phyloP scores from a whole-genome alignment of 2,329 filamentous ascomycete species.

The Aureobasidium sp. region DNA sequence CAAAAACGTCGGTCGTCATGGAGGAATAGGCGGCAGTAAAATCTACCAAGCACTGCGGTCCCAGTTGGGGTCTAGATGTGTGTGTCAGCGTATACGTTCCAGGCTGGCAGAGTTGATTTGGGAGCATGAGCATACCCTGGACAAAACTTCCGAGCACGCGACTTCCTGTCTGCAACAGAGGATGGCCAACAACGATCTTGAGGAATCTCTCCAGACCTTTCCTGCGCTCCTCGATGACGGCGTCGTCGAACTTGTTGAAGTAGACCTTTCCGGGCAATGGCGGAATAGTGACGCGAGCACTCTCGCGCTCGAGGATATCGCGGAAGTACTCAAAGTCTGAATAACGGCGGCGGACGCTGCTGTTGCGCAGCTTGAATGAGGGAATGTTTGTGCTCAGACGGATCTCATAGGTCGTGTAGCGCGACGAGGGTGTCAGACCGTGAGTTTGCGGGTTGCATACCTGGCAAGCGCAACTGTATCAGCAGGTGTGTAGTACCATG shows the following conservation, averaged over 20 bases:
- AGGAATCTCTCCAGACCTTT: slow-evolving; percentile 91
- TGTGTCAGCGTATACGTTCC: background rate
- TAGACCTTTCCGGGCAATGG: slow-evolving; percentile 96
- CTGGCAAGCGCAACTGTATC: slow-evolving; percentile 35
- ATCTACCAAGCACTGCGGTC: slow-evolving; percentile 76
- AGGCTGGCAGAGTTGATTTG: background rate
- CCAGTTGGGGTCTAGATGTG: slow-evolving; percentile 66
- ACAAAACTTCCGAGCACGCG: slow-evolving; percentile 96
- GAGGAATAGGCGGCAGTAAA: background rate
- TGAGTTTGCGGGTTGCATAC: slow-evolving; percentile 90
- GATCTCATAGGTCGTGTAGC: slow-evolving; percentile 98
- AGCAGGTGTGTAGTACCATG: background rate
- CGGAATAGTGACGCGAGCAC: slow-evolving; percentile 87
- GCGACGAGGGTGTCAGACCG: slow-evolving; percentile 61
- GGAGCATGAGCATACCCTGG: slow-evolving; percentile 56
- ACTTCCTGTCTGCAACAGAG: slow-evolving; percentile 91
- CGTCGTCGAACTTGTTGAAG: slow-evolving; percentile 94
- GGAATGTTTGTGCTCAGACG: slow-evolving; percentile 97
- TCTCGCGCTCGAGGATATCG: slow-evolving; percentile 94
- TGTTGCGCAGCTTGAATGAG: slow-evolving; percentile 86
- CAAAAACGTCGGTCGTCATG: background rate
- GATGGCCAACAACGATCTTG: slow-evolving; percentile 95
- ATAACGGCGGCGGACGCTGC: slow-evolving; percentile 84
- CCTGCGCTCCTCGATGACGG: slow-evolving; percentile 90
- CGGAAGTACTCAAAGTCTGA: slow-evolving; percentile 98